phyloP scores from a whole-genome alignment of 2,329 filamentous ascomycete genomes.

The Epichloe hybrida region DNA sequence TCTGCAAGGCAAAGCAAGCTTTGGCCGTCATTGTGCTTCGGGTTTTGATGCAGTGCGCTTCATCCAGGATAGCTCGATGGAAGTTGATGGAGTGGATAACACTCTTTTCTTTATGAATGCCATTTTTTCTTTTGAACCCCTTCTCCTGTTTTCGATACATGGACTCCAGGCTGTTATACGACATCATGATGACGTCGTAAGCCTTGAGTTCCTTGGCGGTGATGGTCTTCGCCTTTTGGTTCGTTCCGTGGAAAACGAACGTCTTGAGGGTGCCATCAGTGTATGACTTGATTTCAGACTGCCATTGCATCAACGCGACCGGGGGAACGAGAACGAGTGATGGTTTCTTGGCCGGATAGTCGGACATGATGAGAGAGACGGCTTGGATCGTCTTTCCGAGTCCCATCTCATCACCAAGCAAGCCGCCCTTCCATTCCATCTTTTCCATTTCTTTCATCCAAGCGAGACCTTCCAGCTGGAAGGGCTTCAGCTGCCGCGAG shows the following conservation, averaged over 20 bases:
- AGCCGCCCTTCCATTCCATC: slow-evolving; percentile 71
- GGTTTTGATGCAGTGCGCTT: slow-evolving; percentile 89
- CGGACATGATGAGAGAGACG: slow-evolving; percentile 95
- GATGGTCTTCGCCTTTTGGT: slow-evolving; percentile 67
- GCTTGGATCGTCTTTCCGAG: slow-evolving; percentile 98
- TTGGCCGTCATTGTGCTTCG: slow-evolving; percentile 84
- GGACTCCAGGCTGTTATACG: slow-evolving; percentile 84
- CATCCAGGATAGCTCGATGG: slow-evolving; percentile 85
- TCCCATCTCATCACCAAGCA: slow-evolving; percentile 96
- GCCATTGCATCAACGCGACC: slow-evolving; percentile 94
- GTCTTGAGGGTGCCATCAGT: slow-evolving; percentile 85
- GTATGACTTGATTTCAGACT: slow-evolving; percentile 63
- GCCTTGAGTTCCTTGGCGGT: slow-evolving; percentile 61
- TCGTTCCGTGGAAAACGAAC: slow-evolving; percentile 79
- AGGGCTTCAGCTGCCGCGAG: slow-evolving; percentile 73
- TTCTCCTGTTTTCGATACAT: slow-evolving; percentile 87
- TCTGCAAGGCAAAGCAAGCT: slow-evolving; percentile 83
- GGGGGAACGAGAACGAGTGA: slow-evolving; percentile 89
- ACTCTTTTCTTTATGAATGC: slow-evolving; percentile 66
- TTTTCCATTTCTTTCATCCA: slow-evolving; percentile 93
- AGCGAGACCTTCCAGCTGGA: slow-evolving; percentile 82
- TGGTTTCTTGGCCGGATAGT: slow-evolving; percentile 72
- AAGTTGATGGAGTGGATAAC: slow-evolving; percentile 76
- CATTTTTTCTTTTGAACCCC: slow-evolving; percentile 70
- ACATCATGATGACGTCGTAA: slow-evolving; percentile 93